Percentiles rank a stretch among this genome's conserved stretches.
phyloP scores from a whole-genome alignment of 2,329 filamentous ascomycete genomes.

The Aspergillus phoenicis region DNA sequence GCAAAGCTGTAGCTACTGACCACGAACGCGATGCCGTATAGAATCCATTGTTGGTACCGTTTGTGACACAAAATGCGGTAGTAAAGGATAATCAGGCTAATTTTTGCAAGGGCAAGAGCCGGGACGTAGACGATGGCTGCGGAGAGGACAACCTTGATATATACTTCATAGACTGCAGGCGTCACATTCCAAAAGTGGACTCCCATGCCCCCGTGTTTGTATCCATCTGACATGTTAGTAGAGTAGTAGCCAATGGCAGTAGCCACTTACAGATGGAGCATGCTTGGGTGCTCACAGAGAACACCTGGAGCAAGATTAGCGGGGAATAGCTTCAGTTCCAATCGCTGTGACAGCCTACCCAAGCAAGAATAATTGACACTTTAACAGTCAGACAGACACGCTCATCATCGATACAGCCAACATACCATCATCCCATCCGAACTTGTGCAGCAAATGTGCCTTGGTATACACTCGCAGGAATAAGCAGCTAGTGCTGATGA shows the following conservation, averaged over 20 bases:
- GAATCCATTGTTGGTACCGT: background rate
- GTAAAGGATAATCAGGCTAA: background rate
- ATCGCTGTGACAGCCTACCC: background rate
- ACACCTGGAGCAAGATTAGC: background rate
- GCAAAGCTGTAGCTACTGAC: background rate
- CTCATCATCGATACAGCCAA: background rate
- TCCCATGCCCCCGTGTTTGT: constrained; percentile 1
- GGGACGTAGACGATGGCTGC: background rate
- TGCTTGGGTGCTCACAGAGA: background rate
- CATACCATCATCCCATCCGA: constrained; percentile 14
- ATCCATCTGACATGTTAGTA: background rate
- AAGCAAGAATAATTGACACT: constrained; percentile 2
- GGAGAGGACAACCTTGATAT: background rate
- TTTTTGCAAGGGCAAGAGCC: background rate
- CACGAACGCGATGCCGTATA: background rate
- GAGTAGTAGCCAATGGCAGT: background rate
- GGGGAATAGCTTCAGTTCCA: background rate
- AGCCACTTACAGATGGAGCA: background rate
- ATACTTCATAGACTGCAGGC: background rate
- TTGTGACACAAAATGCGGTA: background rate
- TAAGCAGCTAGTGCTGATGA: constrained; percentile 9
- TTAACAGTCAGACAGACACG: background rate
- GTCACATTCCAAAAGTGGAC: background rate
- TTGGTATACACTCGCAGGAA: constrained; percentile 15
- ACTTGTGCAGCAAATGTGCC: constrained; percentile 9